phyloP scores from a whole-genome alignment of 257 asterid species.

The Voacanga thouarsii region DNA sequence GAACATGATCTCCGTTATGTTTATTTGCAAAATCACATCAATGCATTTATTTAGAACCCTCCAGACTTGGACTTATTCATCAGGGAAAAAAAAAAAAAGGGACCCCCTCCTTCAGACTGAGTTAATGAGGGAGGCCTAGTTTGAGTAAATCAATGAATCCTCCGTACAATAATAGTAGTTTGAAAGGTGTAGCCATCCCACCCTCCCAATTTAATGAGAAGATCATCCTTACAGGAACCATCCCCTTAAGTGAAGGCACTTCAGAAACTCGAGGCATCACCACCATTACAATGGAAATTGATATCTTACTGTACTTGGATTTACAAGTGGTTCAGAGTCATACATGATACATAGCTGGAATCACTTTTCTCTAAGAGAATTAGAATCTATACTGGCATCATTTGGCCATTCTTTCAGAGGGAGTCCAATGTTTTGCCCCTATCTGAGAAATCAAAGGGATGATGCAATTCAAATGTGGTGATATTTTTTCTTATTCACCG shows the following conservation, averaged over 20 bases:
- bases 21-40: slow-evolving; percentile 10
- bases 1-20: slow-evolving; percentile 32
- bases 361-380: neutral
- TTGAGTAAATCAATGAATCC: neutral
- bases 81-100: no score
- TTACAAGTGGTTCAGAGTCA: neutral
- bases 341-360: neutral
- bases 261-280: neutral
- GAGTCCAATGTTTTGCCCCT: neutral
- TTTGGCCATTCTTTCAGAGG: neutral
- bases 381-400: neutral
- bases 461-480: neutral
- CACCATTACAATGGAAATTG: neutral
- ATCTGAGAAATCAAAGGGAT: no score
- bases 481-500: neutral
- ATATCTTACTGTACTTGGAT: neutral
- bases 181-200: slow-evolving; percentile 15
- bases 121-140: neutral
- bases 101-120: neutral
- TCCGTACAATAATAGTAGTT: neutral
- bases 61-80: no score
- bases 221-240: neutral
- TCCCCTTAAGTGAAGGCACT: neutral
- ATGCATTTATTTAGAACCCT: neutral
- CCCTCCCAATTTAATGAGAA: neutral